Evolutionary conservation across 2,329 filamentous ascomycete species (phyloP).

Genomic region (Paracamarosporium sp.): DNA sequence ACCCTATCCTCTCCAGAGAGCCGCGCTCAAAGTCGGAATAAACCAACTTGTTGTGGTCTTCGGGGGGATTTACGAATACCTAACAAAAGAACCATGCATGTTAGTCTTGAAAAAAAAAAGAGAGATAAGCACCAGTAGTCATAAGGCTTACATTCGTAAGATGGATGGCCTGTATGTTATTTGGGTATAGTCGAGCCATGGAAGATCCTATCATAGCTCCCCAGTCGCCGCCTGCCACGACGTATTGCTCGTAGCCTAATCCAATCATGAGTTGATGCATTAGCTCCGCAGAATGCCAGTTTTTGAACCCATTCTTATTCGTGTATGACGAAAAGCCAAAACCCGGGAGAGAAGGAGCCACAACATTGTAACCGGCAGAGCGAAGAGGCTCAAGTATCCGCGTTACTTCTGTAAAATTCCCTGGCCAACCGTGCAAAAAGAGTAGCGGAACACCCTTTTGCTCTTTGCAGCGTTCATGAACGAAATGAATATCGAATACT

Average conservation of each 20-base stretch:
- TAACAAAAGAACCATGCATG: background rate
- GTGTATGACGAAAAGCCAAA: slow-evolving; percentile 5
- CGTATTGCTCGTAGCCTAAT: slow-evolving; percentile 4
- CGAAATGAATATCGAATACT: slow-evolving; percentile 2
- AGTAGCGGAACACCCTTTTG: background rate
- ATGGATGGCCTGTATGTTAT: background rate
- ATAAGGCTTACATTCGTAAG: slow-evolving; percentile 7
- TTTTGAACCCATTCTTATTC: background rate
- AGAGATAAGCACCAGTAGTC: too few relatives aligned
- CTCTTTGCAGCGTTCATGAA: background rate
- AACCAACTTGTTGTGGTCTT: background rate
- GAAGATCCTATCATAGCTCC: slow-evolving; percentile 1
- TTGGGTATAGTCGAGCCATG: background rate
- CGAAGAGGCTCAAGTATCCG: background rate
- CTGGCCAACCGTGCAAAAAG: slow-evolving; percentile 4
- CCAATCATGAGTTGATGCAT: slow-evolving; percentile 3
- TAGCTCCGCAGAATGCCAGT: slow-evolving; percentile 1
- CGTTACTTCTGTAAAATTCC: slow-evolving; percentile 2
- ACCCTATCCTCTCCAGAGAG: background rate
- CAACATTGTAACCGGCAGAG: background rate
- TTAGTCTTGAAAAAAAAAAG: too few relatives aligned
- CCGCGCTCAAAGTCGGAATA: background rate
- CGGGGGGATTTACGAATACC: background rate
- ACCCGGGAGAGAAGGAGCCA: slow-evolving; percentile 7
- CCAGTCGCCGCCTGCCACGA: slow-evolving; percentile 2